phyloP scores from a whole-genome alignment of 208 protist species.

The Naegleria gruberi region DNA sequence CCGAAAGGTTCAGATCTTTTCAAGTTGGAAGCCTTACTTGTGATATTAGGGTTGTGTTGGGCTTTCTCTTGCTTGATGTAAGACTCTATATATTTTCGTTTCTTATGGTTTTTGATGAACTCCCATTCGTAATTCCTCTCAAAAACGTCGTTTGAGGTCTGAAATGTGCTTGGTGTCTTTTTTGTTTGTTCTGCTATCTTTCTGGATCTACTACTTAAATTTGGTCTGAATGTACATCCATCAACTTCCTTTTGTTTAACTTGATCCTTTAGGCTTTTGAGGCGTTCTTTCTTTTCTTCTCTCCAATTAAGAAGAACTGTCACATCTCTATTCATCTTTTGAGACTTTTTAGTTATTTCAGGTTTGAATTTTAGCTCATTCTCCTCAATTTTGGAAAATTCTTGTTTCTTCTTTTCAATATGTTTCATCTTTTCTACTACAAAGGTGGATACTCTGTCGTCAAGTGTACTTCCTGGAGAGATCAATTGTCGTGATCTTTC shows the following conservation, averaged over 20 bases:
- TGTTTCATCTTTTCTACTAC: neutral
- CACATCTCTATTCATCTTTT: neutral
- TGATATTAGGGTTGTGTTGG: neutral
- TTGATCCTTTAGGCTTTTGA: neutral
- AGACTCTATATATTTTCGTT: neutral
- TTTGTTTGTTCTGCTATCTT: neutral
- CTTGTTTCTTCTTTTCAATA: neutral
- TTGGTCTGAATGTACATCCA: neutral
- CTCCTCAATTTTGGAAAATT: neutral
- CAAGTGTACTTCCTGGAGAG: neutral
- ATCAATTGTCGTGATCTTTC: neutral
- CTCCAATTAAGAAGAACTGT: neutral
- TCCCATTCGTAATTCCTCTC: slow-evolving; percentile 3
- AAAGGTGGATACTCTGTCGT: neutral
- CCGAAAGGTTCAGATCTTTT: neutral
- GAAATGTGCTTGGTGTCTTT: neutral
- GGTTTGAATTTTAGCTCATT: neutral
- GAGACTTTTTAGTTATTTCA: neutral
- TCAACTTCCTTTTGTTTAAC: neutral
- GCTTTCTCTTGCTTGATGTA: neutral
- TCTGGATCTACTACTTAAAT: neutral
- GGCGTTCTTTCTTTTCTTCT: neutral
- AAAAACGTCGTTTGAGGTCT: neutral
- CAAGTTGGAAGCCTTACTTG: neutral
- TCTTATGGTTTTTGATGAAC: neutral